A percentile compares a stretch with the other conserved stretches of the same genome.
These are phyloP conservation scores for Mortierella sp. DNA, from an alignment of 371 early-diverging fungal species.

Conservation along the genomic window DNA sequence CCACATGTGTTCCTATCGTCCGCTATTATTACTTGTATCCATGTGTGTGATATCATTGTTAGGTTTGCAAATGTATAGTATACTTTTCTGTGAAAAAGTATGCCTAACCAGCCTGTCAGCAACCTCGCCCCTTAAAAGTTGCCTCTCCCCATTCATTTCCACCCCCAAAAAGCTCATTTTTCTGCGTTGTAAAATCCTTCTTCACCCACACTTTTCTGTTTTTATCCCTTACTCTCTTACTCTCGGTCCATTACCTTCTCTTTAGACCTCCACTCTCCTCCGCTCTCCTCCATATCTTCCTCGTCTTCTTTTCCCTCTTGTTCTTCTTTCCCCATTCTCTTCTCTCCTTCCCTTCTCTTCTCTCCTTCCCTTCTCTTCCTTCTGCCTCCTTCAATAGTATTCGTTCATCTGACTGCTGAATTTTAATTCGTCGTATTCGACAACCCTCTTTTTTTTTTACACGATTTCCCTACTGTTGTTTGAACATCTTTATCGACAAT, in stretches of 20 bases:
- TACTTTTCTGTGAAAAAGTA: no score
- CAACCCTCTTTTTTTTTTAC: background rate
- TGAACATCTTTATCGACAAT: conserved; percentile 13
- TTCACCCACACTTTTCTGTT: background rate
- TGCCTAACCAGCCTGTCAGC: no score
- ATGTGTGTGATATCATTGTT: no score
- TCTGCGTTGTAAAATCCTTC: background rate
- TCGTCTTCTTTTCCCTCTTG: background rate
- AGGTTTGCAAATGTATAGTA: no score
- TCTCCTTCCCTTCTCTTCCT: background rate
- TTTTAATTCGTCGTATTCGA: background rate
- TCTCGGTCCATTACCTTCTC: background rate
- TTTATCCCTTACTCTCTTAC: background rate
- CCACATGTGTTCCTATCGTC: background rate
- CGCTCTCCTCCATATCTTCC: background rate
- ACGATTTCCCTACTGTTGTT: background rate
- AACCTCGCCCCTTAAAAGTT: no score
- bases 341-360: no score
- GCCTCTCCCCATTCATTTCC: no score
- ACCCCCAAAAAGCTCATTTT: no score
- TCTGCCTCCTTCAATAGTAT: background rate
- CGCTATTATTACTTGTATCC: no score
- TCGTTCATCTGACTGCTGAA: background rate
- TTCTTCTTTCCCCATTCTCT: background rate
- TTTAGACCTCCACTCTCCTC: background rate